These are phyloP conservation scores for Calcarisporium arbuscula DNA, from an alignment of 2,329 filamentous ascomycete genomes.

Conservation along the genomic window DNA sequence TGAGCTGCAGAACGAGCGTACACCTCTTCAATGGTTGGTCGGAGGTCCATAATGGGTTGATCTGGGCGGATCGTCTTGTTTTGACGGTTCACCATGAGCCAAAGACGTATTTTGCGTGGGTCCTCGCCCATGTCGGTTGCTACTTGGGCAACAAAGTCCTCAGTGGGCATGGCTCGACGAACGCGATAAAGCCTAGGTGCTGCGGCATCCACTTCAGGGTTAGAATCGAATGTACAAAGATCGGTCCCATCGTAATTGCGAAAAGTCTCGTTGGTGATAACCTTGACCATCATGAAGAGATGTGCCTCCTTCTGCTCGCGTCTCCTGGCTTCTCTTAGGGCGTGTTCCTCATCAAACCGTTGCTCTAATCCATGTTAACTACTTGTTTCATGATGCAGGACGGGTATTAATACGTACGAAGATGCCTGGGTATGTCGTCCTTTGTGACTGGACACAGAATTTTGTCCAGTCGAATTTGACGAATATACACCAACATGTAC, in stretches of 20 bases:
- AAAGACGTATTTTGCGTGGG: constrained; percentile 68
- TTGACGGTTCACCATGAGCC: constrained; percentile 97
- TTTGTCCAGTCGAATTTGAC: constrained; percentile 76
- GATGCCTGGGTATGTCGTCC: constrained; percentile 73
- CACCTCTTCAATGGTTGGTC: constrained; percentile 70
- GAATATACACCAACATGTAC: constrained; percentile 98
- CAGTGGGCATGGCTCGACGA: constrained; percentile 67
- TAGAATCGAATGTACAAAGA: constrained; percentile 61
- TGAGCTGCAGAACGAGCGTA: constrained; percentile 46
- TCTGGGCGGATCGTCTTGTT: constrained; percentile 95
- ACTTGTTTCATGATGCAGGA: background rate
- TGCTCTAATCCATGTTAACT: constrained; percentile 42
- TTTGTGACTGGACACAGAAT: constrained; percentile 72
- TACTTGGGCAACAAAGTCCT: constrained; percentile 66
- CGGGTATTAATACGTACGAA: constrained; percentile 48
- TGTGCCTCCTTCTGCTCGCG: constrained; percentile 94
- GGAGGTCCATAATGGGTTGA: constrained; percentile 70
- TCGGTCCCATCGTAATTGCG: constrained; percentile 77
- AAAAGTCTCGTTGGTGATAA: constrained; percentile 79
- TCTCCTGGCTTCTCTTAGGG: constrained; percentile 64
- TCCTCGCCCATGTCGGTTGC: constrained; percentile 65
- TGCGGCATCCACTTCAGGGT: constrained; percentile 59
- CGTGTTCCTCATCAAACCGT: constrained; percentile 76
- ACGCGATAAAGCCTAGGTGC: constrained; percentile 68
- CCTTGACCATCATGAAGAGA: constrained; percentile 78